phyloP scores from a whole-genome alignment of 352 stramenopile genomes.

The Phytophthora pisi region DNA sequence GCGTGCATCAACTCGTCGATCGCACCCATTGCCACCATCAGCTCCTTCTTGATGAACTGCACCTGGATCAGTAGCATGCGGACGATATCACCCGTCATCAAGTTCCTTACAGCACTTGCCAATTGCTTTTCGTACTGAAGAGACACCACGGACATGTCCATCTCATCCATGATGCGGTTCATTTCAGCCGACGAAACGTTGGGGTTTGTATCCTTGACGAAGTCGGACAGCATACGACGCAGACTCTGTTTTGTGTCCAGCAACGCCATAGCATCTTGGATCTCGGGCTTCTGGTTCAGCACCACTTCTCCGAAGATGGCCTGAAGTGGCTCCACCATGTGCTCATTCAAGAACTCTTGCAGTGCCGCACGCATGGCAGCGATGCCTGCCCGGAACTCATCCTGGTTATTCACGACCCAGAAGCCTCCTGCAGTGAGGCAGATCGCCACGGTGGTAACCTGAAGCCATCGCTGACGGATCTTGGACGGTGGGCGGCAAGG shows the following conservation, averaged over 20 bases:
- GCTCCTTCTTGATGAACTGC: slow-evolving; percentile 91
- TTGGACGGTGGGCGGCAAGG: slow-evolving; percentile 73
- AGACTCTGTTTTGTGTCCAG: slow-evolving; percentile 83
- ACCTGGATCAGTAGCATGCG: slow-evolving; percentile 89
- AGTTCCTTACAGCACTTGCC: slow-evolving; percentile 65
- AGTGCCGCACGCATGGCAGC: slow-evolving; percentile 44
- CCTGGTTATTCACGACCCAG: slow-evolving; percentile 73
- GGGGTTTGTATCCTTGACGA: slow-evolving; percentile 78
- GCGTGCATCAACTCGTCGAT: slow-evolving; percentile 90
- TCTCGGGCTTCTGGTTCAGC: slow-evolving; percentile 86
- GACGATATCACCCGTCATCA: slow-evolving; percentile 87
- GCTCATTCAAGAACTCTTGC: slow-evolving; percentile 78
- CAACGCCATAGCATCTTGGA: slow-evolving; percentile 78
- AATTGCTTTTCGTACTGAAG: slow-evolving; percentile 77
- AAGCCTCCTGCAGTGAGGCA: slow-evolving; percentile 60
- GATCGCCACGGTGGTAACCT: slow-evolving; percentile 58
- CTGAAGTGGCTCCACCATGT: slow-evolving; percentile 81
- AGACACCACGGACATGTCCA: slow-evolving; percentile 82
- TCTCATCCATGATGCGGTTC: slow-evolving; percentile 58
- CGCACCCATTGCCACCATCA: slow-evolving; percentile 88
- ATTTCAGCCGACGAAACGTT: slow-evolving; percentile 44
- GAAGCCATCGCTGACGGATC: slow-evolving; percentile 75
- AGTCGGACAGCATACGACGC: slow-evolving; percentile 82
- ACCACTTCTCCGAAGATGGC: slow-evolving; percentile 81
- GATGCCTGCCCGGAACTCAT: slow-evolving; percentile 61